Evolutionary conservation across 108 stramenopile genomes (phyloP).

Genomic region (Pseudonitzschia pungens): DNA sequence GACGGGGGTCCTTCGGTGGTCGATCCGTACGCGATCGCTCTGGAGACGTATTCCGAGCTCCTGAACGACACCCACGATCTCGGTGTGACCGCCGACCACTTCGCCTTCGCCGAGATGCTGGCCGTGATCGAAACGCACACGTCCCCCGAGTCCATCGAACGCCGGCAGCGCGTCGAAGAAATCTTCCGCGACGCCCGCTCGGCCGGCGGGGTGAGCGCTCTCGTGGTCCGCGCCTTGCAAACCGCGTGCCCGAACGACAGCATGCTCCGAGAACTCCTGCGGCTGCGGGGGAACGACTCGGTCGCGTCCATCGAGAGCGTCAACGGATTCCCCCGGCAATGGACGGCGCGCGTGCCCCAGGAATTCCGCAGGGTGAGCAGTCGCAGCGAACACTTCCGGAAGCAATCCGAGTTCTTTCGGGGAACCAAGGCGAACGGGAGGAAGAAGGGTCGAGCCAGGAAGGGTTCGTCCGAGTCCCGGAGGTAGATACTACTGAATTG

Average conservation of each 20-base stretch:
- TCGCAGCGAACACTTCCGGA: conserved; percentile 8
- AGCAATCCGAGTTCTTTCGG: conserved; percentile 13
- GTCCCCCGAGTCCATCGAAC: conserved; percentile 40
- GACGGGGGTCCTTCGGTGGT: not conserved
- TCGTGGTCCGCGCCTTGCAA: conserved; percentile 36
- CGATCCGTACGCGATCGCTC: conserved; percentile 45
- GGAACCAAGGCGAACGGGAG: conserved; percentile 1
- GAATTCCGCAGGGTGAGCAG: conserved; percentile 17
- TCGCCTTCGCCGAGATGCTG: conserved; percentile 44
- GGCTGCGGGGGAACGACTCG: conserved; percentile 11
- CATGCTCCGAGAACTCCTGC: conserved; percentile 21
- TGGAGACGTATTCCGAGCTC: conserved; percentile 40
- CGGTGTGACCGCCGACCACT: conserved; percentile 38
- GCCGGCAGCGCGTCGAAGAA: conserved; percentile 33
- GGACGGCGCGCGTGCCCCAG: conserved; percentile 29
- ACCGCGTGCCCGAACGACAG: conserved; percentile 23
- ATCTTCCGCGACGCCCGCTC: conserved; percentile 46
- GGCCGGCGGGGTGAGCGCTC: conserved; percentile 40
- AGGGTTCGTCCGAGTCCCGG: not conserved
- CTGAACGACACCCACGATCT: conserved; percentile 33
- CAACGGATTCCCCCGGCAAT: conserved; percentile 30
- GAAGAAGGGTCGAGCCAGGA: not conserved
- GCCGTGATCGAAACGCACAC: conserved; percentile 37
- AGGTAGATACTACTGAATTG: not conserved
- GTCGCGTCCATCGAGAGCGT: conserved; percentile 23